A percentile compares a stretch with the other conserved stretches of the same genome.
These are phyloP conservation scores for Echites panduratus DNA, from an alignment of 257 asterid genomes.

Conservation along the genomic window DNA sequence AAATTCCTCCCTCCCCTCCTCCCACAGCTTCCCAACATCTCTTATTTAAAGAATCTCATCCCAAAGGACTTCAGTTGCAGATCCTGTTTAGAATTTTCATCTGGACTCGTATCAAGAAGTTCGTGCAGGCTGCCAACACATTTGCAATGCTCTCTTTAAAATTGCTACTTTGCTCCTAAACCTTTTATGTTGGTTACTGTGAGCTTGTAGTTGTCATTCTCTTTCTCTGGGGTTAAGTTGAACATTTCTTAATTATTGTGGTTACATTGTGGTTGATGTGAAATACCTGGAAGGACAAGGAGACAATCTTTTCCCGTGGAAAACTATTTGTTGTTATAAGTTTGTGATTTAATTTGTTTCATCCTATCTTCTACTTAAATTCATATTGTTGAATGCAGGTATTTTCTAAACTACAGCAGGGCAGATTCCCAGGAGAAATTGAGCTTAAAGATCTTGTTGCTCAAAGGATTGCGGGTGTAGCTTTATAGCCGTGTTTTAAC, in stretches of 20 bases:
- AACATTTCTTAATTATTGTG: no score
- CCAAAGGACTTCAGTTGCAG: background rate
- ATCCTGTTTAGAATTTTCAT: background rate
- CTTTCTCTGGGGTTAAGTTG: no score
- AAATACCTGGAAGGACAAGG: no score
- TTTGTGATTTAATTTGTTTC: background rate
- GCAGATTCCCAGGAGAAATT: conserved; percentile 86
- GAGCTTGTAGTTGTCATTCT: background rate
- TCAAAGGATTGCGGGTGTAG: conserved; percentile 49
- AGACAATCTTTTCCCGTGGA: no score
- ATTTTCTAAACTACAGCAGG: conserved; percentile 71
- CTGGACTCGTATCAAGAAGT: background rate
- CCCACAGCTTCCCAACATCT: no score
- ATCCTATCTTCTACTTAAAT: background rate
- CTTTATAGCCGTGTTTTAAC: conserved; percentile 24
- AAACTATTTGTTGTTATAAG: background rate
- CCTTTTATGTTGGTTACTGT: background rate
- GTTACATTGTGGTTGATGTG: no score
- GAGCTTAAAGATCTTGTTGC: conserved; percentile 78
- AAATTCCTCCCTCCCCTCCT: no score
- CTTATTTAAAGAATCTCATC: background rate
- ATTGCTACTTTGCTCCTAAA: background rate
- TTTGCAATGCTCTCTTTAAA: background rate
- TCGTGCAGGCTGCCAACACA: background rate
- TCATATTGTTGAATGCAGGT: conserved; percentile 40